phyloP scores from a whole-genome alignment of 2,329 filamentous ascomycete species.

The Peltaster fructicola region DNA sequence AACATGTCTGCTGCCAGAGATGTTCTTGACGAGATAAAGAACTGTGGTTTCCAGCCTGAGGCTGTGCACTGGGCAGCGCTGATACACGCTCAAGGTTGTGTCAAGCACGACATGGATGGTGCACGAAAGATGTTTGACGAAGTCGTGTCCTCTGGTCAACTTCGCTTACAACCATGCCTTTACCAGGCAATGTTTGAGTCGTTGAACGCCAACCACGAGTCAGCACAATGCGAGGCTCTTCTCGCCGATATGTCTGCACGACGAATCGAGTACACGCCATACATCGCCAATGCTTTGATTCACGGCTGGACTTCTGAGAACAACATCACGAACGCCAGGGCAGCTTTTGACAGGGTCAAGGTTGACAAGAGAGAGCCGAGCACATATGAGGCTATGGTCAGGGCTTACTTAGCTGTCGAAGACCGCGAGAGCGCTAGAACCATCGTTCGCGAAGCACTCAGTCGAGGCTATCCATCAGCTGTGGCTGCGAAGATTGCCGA shows the following conservation, averaged over 20 bases:
- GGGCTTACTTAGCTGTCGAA: slow-evolving; percentile 73
- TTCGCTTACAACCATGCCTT: slow-evolving; percentile 63
- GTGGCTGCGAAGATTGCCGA: slow-evolving; percentile 90
- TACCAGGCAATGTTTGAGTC: slow-evolving; percentile 96
- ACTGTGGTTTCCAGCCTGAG: slow-evolving; percentile 59
- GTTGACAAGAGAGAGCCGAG: slow-evolving; percentile 75
- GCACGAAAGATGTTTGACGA: slow-evolving; percentile 69
- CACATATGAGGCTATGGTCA: slow-evolving; percentile 97
- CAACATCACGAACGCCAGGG: slow-evolving; percentile 59
- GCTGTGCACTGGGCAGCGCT: slow-evolving; percentile 90
- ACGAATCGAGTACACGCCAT: slow-evolving; percentile 74
- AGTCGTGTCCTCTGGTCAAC: slow-evolving; percentile 48
- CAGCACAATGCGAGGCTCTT: slow-evolving; percentile 50
- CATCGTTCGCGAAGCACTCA: slow-evolving; percentile 80
- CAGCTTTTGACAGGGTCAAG: slow-evolving; percentile 64
- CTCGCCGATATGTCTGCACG: slow-evolving; percentile 58
- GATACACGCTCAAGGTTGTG: slow-evolving; percentile 90
- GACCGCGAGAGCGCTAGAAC: slow-evolving; percentile 57
- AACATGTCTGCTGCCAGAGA: slow-evolving; percentile 76
- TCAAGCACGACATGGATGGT: slow-evolving; percentile 74
- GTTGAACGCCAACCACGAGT: slow-evolving; percentile 82
- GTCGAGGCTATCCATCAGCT: slow-evolving; percentile 74
- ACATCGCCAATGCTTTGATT: slow-evolving; percentile 96
- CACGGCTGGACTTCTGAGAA: slow-evolving; percentile 85
- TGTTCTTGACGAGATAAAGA: slow-evolving; percentile 61